A percentile compares a stretch with the other conserved stretches of the same genome.
Conservation (phyloP, 257 asterid genomes). For the Solanum ossicruentum region DNA sequence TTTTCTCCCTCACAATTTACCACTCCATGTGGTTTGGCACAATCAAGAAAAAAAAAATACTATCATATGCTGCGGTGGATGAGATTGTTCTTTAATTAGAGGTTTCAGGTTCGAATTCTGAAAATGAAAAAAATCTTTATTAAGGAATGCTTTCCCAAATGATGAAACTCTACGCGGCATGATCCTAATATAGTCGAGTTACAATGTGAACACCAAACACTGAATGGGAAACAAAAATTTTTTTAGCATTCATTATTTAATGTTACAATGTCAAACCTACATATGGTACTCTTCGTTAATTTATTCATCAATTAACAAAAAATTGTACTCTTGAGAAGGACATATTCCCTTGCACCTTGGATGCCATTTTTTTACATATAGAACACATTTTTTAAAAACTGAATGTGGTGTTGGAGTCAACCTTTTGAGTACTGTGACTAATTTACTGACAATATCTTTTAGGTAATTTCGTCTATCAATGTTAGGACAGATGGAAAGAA, state of each 20-base stretch:
- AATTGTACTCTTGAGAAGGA: conserved; percentile 13
- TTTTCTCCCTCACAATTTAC: not conserved
- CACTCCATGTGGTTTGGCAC: conserved; percentile 16
- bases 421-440: not conserved
- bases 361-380: not conserved
- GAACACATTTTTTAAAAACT: not conserved
- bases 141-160: too few relatives aligned
- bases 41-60: not conserved
- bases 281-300: not conserved
- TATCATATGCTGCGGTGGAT: too few relatives aligned
- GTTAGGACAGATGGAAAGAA: accelerated
- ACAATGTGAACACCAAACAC: too few relatives aligned
- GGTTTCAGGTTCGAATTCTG: accelerated
- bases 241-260: not conserved
- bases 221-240: too few relatives aligned
- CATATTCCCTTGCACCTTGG: not conserved
- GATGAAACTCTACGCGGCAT: too few relatives aligned
- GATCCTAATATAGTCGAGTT: too few relatives aligned
- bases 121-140: too few relatives aligned
- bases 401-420: not conserved
- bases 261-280: not conserved
- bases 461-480: too few relatives aligned
- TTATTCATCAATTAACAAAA: not conserved
- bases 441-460: too few relatives aligned
- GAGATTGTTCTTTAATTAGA: too few relatives aligned